Evolutionary conservation across 2,329 filamentous ascomycete genomes (phyloP).

Genomic region (Myriosclerotinia curreyana): DNA sequence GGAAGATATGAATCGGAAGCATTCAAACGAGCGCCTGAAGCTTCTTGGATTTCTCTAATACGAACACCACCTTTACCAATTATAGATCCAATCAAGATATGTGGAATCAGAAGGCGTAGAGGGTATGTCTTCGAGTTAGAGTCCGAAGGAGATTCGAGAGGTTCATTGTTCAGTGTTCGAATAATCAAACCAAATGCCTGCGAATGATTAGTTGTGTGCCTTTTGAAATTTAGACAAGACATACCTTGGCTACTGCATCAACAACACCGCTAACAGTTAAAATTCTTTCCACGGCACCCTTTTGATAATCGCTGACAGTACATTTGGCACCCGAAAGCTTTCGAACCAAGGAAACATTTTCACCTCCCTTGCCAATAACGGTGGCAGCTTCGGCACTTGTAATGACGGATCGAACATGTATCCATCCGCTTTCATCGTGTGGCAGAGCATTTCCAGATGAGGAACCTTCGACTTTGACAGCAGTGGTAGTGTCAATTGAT

Average conservation of each 20-base stretch:
- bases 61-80: slow-evolving; percentile 95
- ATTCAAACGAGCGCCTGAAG: slow-evolving; percentile 92
- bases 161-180: slow-evolving; percentile 95
- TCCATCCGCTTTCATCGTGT: slow-evolving; percentile 92
- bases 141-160: slow-evolving; percentile 80
- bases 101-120: slow-evolving; percentile 88
- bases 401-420: slow-evolving; percentile 95
- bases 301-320: slow-evolving; percentile 97
- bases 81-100: slow-evolving; percentile 96
- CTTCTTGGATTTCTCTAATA: slow-evolving; percentile 97
- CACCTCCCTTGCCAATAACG: slow-evolving; percentile 96
- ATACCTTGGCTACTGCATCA: slow-evolving; percentile 92
- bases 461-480: slow-evolving; percentile 38
- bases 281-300: slow-evolving; percentile 95
- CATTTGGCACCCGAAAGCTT: slow-evolving; percentile 95
- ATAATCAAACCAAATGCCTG: slow-evolving; percentile 98
- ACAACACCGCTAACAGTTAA: slow-evolving; percentile 95
- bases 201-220: neutral
- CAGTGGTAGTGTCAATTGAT: slow-evolving; percentile 49
- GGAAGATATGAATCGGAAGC: slow-evolving; percentile 94
- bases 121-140: slow-evolving; percentile 97
- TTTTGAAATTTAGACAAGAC: slow-evolving; percentile 29
- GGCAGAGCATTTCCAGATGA: slow-evolving; percentile 47
- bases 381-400: slow-evolving; percentile 96
- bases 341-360: slow-evolving; percentile 97